Conservation (phyloP, 306 rosid genomes). For the Coriaria nepalensis region DNA sequence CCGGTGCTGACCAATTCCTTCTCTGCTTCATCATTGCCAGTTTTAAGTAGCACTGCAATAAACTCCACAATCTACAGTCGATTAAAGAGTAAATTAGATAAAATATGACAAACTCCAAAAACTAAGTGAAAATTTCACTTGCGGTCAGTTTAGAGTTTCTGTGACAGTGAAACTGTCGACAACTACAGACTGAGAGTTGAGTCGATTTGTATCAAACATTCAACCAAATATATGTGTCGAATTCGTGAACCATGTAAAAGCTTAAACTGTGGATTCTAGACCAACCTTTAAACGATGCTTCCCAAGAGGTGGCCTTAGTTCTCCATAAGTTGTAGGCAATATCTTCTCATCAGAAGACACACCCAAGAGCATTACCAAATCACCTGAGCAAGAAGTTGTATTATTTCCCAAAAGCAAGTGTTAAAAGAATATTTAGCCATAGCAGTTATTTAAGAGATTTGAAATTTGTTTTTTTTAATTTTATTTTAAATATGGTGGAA, state of each 20-base stretch:
- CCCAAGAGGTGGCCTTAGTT: slow-evolving; percentile 94
- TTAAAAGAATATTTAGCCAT: no score
- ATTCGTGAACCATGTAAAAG: neutral
- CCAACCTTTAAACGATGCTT: slow-evolving; percentile 90
- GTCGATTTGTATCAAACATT: neutral
- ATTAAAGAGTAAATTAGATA: slow-evolving; percentile 12
- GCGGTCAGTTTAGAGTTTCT: no score
- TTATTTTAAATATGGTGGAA: no score
- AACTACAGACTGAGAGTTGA: no score
- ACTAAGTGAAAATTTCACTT: neutral
- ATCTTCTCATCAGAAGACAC: slow-evolving; percentile 68
- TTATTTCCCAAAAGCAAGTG: neutral
- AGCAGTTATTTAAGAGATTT: no score
- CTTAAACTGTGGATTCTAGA: slow-evolving; percentile 6
- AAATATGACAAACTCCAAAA: slow-evolving; percentile 4
- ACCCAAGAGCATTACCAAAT: slow-evolving; percentile 63
- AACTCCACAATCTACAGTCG: slow-evolving; percentile 78
- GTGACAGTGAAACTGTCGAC: no score
- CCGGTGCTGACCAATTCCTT: slow-evolving; percentile 78
- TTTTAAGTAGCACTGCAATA: slow-evolving; percentile 74
- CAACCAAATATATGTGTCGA: neutral
- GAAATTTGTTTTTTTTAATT: no score
- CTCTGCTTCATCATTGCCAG: slow-evolving; percentile 72
- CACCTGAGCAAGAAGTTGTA: slow-evolving; percentile 41
- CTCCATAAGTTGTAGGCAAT: slow-evolving; percentile 87